Base-by-base conservation (phyloP, 352 stramenopile species). In the Pseudoperonospora humuli region DNA sequence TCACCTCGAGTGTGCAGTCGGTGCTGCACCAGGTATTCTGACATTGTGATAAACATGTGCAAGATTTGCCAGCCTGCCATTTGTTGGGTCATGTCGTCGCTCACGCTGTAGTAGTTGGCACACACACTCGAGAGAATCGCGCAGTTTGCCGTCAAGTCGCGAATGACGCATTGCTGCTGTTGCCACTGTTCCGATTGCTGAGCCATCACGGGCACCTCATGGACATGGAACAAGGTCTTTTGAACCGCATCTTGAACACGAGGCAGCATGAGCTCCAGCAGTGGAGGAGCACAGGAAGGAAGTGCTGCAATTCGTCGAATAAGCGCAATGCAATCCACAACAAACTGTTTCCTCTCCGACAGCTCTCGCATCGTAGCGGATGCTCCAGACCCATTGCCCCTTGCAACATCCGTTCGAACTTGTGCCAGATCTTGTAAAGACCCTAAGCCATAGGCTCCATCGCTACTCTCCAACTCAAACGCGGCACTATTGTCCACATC, bases 401-500 rank as follows among this genome's bases (percentile, higher is more conserved):
- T 75, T 3, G 65, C 54, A 32, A 55, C 46, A 19, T 75, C 60
- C 14, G 72, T 75, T 36, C 59, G 64, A 49, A 75, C 57, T 39
- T 91, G 78, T 5, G 71, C 78, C 7, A 88, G 52, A 42, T 91
- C 78, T 28, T 88, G 75, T 5, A 87, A 57, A 1, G 78, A 85
- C 0, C 64, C 70, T 1, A 71, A 77, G 6, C 71, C 58, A 32
- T 81, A 84, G 0, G 50, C 20, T n/a, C 35, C 44, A 2, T 54
- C 36, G 2, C 48, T 54, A 28, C 41, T 52, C 7, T 81, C 62
- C 17, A 78, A 44, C 21, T 78, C 56, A 26, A 78, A 66, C 11
- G 50, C 38, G 1, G 45, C 31, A 5, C 56, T 49, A 10, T 46
- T 67, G n/a, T 80, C 67, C 15, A 48, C 45, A 48, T 70, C 61